Evolutionary conservation across 331 rosid species (phyloP), one percentile per base, ranked within the genome.

Genomic region (Arachis monticola): DNA sequence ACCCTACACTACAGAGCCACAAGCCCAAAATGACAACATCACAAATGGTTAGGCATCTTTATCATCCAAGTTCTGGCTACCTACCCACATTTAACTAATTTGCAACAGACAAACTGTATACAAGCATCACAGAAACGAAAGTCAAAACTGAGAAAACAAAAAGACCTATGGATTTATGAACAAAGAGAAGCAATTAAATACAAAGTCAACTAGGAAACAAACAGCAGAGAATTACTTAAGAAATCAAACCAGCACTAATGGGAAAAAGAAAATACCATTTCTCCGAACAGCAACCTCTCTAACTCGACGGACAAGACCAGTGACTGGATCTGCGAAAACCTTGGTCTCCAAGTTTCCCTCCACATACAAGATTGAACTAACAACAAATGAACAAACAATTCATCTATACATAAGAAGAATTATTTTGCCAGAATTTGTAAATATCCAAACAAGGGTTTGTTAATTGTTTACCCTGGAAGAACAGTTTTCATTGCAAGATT

Each of bases 331-430:
- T 6, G 80, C 44, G 77, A 88, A 94, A 22, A 92, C 68, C 79
- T 92, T 94, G 6, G 91, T 83, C 87, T 94, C 99, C 10, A 94
- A 80, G 74, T 94, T 90, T 22, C 99, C 99, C 65, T 94, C 99
- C 48, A 94, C 57, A 62, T 94, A 94, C 38, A 94, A 58, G 55
- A 89, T 69, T 4, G 99, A 84, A 57, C 98, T 92, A 76, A 44
- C 83, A 79, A 80, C 10, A 14, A 62, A 68, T 45, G 69, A 67
- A 7, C 53, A 6, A 41, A 63, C 10, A 7, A 45, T 46, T 47
- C n/a, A 52, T 32, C n/a, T 11, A 38, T 62, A 38, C 58, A 50
- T 9, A 46, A 9, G 8, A 46, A 7, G 13, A 5, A 14, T 11
- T 2, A n/a, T 52, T 35, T 35, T 35, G 40, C 40, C 40, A 35